phyloP scores from a whole-genome alignment of 495 filamentous ascomycete species.

The Aspergillus mulundensis region DNA sequence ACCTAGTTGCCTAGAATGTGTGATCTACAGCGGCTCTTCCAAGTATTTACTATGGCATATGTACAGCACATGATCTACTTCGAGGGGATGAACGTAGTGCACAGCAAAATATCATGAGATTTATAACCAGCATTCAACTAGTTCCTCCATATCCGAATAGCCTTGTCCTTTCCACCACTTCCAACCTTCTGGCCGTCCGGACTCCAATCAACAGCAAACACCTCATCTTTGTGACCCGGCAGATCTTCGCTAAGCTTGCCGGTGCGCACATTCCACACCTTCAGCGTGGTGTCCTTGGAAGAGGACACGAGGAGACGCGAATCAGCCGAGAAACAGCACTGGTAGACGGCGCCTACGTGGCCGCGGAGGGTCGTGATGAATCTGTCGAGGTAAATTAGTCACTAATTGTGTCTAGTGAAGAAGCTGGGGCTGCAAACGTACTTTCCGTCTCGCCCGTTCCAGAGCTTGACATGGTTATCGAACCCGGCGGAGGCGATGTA shows the following conservation, averaged over 20 bases:
- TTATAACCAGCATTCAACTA: conserved; percentile 25
- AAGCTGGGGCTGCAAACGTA: conserved; percentile 24
- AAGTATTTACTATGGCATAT: too few relatives aligned
- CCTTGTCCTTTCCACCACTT: conserved; percentile 92
- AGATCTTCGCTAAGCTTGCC: conserved; percentile 83
- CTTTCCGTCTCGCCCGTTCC: conserved; percentile 68
- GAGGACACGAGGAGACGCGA: conserved; percentile 77
- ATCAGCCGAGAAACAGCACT: conserved; percentile 86
- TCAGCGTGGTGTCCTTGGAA: conserved; percentile 90
- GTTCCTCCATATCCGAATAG: conserved; percentile 78
- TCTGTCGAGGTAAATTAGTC: conserved; percentile 20
- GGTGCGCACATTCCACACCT: conserved; percentile 85
- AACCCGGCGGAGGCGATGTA: conserved; percentile 84
- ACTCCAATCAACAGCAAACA: conserved; percentile 90
- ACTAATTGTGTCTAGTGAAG: background rate
- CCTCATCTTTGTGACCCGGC: conserved; percentile 91
- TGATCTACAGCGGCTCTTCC: too few relatives aligned
- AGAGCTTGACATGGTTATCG: conserved; percentile 90
- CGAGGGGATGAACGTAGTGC: too few relatives aligned
- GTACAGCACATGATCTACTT: too few relatives aligned
- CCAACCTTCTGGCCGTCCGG: conserved; percentile 79
- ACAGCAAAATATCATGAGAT: background rate
- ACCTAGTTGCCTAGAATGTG: too few relatives aligned
- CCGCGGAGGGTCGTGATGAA: conserved; percentile 85
- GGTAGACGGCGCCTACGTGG: conserved; percentile 91